Evolutionary conservation across 306 rosid species (phyloP), one percentile per base, ranked within the genome.

Genomic region (Glycine soja): DNA sequence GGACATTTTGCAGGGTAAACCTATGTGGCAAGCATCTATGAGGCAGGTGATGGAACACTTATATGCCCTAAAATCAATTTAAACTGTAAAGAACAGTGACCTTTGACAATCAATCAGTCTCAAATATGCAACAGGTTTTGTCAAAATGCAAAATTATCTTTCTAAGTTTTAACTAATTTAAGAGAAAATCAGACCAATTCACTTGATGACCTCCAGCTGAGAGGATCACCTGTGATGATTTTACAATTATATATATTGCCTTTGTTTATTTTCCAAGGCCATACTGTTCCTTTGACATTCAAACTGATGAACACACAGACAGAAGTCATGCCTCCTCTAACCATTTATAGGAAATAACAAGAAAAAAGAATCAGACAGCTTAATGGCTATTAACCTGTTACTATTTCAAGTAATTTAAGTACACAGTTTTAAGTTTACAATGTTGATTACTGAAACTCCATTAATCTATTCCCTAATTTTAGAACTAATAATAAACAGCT

Each of bases 1-100:
- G 70, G 34, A 69, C 4, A 19, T 53, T 69, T 70, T 79, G 42
- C 51, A 51, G 42, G 7, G 65, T 66, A 67, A n/a, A 48, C 53
- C 46, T 53, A 78, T n/a, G 32, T n/a, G 38, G 30, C 51, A 52
- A 53, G 53, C 42, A 79, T 14, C 70, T 32, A 6, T 45, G 32
- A 58, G 38, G 30, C 18, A 32, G 52, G 61, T 15, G 24, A 58
- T 46, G 12, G 67, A 79, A 57, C 61, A 6, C 12, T 70, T 1
- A 19, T 19, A 19, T 24, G 54, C 43, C 67, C 42, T 78, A 12
- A 78, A 52, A 53, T 67, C 30, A 43, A 66, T 16, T 56, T 38
- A 65, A 57, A 58, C 7, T 45, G 6, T 66, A 13, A 69, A n/a
- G 45, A 62, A 62, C 3, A 0, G 53, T 70, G 14, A 62, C 52